Percentiles rank a stretch among this genome's conserved stretches.
Conservation (phyloP, 768 basidiomycete species). For the Dacryopinax spathularia region DNA sequence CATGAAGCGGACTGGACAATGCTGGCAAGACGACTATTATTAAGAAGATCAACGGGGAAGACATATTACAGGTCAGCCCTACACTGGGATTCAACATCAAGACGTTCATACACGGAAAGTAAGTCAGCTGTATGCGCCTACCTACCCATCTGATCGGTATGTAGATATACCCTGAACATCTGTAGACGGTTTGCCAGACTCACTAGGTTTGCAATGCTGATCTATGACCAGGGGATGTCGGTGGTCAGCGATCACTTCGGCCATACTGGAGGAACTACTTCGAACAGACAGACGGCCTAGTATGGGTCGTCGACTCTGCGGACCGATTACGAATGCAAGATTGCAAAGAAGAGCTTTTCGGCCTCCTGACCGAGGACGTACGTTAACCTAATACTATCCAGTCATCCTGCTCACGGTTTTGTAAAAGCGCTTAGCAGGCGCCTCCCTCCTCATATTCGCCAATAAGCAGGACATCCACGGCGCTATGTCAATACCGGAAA, state of each 20-base stretch:
- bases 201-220: not conserved
- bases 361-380: slow-evolving; percentile 83
- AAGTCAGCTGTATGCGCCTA: slow-evolving; percentile 21
- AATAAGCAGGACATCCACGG: slow-evolving; percentile 95
- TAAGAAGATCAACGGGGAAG: slow-evolving; percentile 87
- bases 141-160: slow-evolving; percentile 12
- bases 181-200: slow-evolving; percentile 33
- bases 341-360: slow-evolving; percentile 76
- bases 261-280: slow-evolving; percentile 99
- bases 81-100: slow-evolving; percentile 99
- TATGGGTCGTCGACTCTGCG: slow-evolving; percentile 97
- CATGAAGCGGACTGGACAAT: slow-evolving; percentile 86
- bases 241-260: slow-evolving; percentile 85
- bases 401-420: not conserved
- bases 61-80: slow-evolving; percentile 75
- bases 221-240: slow-evolving; percentile 73
- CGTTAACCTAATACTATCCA: slow-evolving; percentile 19
- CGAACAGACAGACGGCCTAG: slow-evolving; percentile 92
- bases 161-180: slow-evolving; percentile 64
- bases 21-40: slow-evolving; percentile 97
- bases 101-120: slow-evolving; percentile 86
- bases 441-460: slow-evolving; percentile 86
- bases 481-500: slow-evolving; percentile 69
- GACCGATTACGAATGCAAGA: slow-evolving; percentile 83
- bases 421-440: slow-evolving; percentile 75